Percentiles rank a stretch among this genome's conserved stretches.
phyloP scores from a whole-genome alignment of 1,139 yeast genomes.

The Magnusiomyces paraingens region DNA sequence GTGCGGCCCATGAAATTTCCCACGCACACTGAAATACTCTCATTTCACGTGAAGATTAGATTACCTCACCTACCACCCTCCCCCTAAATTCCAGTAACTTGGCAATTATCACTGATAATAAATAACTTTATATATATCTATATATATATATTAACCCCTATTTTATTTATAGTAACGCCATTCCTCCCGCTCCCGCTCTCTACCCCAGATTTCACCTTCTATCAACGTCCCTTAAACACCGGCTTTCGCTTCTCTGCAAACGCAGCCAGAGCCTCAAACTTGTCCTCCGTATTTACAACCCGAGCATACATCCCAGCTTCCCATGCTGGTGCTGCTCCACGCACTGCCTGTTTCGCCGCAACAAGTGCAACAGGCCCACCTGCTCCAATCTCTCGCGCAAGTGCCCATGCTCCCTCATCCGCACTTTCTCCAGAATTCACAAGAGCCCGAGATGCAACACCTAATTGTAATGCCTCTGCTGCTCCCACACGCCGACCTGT shows the following conservation, averaged over 20 bases:
- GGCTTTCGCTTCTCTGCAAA: slow-evolving; percentile 29
- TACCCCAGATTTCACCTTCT: background rate
- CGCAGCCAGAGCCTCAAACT: slow-evolving; percentile 31
- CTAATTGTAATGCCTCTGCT: slow-evolving; percentile 25
- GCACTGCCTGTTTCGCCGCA: slow-evolving; percentile 30
- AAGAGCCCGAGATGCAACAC: slow-evolving; percentile 26
- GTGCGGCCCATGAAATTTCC: too few species aligned
- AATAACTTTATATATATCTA: too few species aligned
- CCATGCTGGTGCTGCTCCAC: slow-evolving; percentile 26
- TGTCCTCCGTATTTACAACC: slow-evolving; percentile 30
- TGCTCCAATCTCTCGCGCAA: slow-evolving; percentile 26
- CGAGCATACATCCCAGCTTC: slow-evolving; percentile 25
- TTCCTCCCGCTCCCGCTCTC: too few species aligned
- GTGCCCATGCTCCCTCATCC: slow-evolving; percentile 10
- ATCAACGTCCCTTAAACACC: slow-evolving; percentile 27
- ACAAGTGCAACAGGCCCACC: slow-evolving; percentile 32
- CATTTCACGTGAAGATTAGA: too few species aligned
- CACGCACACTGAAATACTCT: too few species aligned
- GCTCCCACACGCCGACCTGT: slow-evolving; percentile 28
- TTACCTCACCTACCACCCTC: too few species aligned
- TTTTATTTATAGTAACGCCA: too few species aligned
- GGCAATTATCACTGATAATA: too few species aligned
- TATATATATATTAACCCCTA: too few species aligned
- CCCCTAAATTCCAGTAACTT: too few species aligned
- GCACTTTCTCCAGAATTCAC: slow-evolving; percentile 24